Base-by-base conservation (phyloP, 495 filamentous ascomycete species). In the Neurospora sp. region DNA sequence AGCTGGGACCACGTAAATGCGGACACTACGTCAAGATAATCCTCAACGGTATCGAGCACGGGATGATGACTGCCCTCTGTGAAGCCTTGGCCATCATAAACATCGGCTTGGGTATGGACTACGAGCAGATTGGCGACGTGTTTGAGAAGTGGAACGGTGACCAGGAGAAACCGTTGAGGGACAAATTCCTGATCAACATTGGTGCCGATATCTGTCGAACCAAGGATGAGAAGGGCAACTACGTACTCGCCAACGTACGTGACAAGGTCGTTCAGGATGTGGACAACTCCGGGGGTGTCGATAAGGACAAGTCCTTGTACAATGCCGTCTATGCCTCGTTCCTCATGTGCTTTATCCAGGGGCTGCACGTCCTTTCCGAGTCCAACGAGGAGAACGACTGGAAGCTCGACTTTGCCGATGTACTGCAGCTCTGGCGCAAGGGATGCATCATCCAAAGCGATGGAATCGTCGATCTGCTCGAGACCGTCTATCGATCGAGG, bases 1-100 rank as follows among this genome's bases (percentile, higher is more conserved):
- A 83, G 12, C 82, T 90, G 74, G 90, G 91, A 0, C 87, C 86
- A 4, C 88, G 87, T 2, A 90, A 91, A 3, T 84, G 87, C 1
- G 91, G 90, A 1, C 89, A 93, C 78, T 93, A 89, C 75, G 89
- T 92, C 41, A 93, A 94, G 79, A 93, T 93, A 90, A 86, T 92
- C 0, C 91, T 93, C 76, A 92, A 93, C 76, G 90, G 90, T 14
- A 92, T 93, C 68, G 90, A 94, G 78, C 89, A 92, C 69, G 90
- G 89, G 20, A 91, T 93, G 89, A 82, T 77, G 61, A 75, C 76
- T 42, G 73, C 72, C 69, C 73, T 81, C 17, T 86, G 85, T 39
- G 91, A 93, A 77, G 87, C 88, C 3, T 94, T 90, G 89, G 85
- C 84, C 1, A 86, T 91, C 31, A 87, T 94, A 79, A 82, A 84